phyloP scores from a whole-genome alignment of 345 rosid genomes.

The Pugionium dolabratum region DNA sequence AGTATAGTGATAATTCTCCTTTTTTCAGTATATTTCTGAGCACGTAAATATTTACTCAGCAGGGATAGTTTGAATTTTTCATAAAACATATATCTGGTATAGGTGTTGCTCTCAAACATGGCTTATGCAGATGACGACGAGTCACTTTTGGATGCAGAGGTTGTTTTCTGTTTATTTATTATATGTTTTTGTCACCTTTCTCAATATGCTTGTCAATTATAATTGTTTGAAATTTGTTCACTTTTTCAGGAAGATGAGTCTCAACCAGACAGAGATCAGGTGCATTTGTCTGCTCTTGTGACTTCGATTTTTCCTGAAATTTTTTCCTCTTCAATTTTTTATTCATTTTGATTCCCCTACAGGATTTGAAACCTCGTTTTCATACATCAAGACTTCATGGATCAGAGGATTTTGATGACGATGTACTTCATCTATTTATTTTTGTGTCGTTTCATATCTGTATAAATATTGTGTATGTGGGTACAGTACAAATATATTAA shows the following conservation, averaged over 20 bases:
- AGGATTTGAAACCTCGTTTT: constrained; percentile 97
- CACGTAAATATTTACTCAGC: not conserved
- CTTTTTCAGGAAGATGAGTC: constrained; percentile 91
- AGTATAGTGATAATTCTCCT: constrained; percentile 46
- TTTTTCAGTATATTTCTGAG: constrained; percentile 24
- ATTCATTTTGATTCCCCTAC: constrained; percentile 34
- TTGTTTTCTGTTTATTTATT: constrained; percentile 36
- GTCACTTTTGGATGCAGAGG: constrained; percentile 87
- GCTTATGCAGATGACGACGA: constrained; percentile 95
- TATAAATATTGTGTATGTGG: constrained; percentile 12
- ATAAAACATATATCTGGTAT: constrained; percentile 28
- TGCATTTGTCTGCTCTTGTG: constrained; percentile 40
- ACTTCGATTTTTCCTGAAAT: constrained; percentile 11
- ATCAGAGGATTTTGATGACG: constrained; percentile 81
- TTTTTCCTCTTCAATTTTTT: constrained; percentile 11
- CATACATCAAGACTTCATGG: constrained; percentile 88
- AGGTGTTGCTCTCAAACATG: constrained; percentile 93
- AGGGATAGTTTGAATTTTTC: not conserved
- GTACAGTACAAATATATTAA: not conserved
- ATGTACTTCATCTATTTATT: constrained; percentile 52
- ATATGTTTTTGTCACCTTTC: constrained; percentile 24
- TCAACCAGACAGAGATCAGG: constrained; percentile 99
- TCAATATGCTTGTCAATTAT: constrained; percentile 14
- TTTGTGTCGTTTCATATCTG: constrained; percentile 7
- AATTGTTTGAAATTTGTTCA: constrained; percentile 23